Base-by-base conservation (phyloP, 2,329 filamentous ascomycete genomes). In the Decorospora gaudefroyi region DNA sequence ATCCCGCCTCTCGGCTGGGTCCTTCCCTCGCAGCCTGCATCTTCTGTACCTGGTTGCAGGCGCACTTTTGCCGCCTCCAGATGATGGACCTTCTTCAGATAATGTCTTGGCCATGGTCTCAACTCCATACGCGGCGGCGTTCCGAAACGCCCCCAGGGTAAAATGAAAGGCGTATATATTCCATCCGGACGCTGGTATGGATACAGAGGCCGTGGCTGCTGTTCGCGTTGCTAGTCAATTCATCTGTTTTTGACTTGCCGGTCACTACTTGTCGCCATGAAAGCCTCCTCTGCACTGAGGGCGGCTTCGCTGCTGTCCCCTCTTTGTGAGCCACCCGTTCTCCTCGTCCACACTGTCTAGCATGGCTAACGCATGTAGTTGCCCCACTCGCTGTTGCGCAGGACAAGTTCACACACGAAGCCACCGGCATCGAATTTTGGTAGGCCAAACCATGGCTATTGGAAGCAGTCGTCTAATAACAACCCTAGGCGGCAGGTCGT, bases 231-330 rank as follows among this genome's bases (percentile, higher is more conserved):
- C 54, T 52, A 38, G 42, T 52, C 42, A 33, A 36, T 53, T 49
- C 42, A 36, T 37, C 48, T 51, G 39, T 59, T 17, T 42, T 49
- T 44, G 51, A 49, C 46, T 48, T 49, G 46, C 51, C 50, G 44
- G 32, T 58, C 49, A 50, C 37, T 47, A 39, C 37, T 48, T 34
- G 57, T 47, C 42, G 64, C 54, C 23, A 71, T 71, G 68, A 71
- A 63, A 60, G 52, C 51, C 42, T 64, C 59, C 46, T 58, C 56
- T 42, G 49, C 68, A 51, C 51, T 64, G 53, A 65, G 60, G 46
- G 62, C 65, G 46, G 68, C 64, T 34, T 67, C 66, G 62, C 62
- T 71, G 58, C 62, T 70, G 47, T 65, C 61, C 49, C 47, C 66
- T 63, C 63, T 69, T 51, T 60, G 64, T 68, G 50, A 18, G 60